These are phyloP conservation scores for Neofusicoccum sp. DNA, from an alignment of 2,329 filamentous ascomycete genomes.

Conservation along the genomic window DNA sequence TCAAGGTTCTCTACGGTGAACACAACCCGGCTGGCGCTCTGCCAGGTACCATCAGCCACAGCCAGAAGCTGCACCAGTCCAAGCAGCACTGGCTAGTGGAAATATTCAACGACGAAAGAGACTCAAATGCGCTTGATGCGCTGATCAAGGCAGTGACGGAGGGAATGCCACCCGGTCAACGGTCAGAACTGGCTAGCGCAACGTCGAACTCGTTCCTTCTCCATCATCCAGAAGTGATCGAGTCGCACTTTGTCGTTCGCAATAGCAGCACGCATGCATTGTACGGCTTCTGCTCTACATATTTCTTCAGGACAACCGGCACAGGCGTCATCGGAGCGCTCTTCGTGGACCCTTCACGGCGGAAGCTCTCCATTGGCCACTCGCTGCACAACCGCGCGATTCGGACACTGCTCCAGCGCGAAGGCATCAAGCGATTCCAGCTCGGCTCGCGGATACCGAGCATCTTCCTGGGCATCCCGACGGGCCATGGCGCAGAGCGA, in stretches of 20 bases:
- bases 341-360: conserved; percentile 83
- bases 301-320: conserved; percentile 67
- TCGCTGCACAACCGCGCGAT: conserved; percentile 86
- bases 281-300: conserved; percentile 90
- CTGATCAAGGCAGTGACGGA: conserved; percentile 70
- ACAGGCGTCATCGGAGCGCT: conserved; percentile 78
- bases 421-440: conserved; percentile 75
- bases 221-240: conserved; percentile 66
- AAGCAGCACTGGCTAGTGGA: conserved; percentile 94
- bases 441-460: conserved; percentile 77
- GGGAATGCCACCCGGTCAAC: conserved; percentile 62
- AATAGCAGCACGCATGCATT: conserved; percentile 90
- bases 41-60: conserved; percentile 77
- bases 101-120: conserved; percentile 76
- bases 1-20: conserved; percentile 81
- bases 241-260: conserved; percentile 86
- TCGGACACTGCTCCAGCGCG: conserved; percentile 67
- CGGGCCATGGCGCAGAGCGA: conserved; percentile 59
- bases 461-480: conserved; percentile 83
- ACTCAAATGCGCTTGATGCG: conserved; percentile 70
- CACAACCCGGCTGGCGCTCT: conserved; percentile 55
- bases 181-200: conserved; percentile 66
- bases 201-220: conserved; percentile 75
- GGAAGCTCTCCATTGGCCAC: conserved; percentile 85
- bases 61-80: conserved; percentile 82